Evolutionary conservation across 768 basidiomycete species (phyloP).

Genomic region (Ramaria sp.): DNA sequence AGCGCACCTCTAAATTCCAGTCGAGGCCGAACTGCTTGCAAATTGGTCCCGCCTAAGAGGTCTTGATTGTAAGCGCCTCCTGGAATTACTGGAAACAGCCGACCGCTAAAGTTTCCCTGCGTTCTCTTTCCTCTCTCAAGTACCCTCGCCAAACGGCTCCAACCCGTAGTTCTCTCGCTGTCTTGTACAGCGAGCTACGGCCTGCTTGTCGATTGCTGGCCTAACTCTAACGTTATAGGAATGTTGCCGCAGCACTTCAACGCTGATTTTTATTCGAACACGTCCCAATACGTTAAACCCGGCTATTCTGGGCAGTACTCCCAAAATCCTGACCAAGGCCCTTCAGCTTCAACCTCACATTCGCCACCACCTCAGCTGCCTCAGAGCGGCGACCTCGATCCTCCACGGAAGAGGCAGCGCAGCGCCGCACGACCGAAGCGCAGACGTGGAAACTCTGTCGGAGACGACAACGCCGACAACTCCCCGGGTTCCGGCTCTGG

Average conservation of each 20-base stretch:
- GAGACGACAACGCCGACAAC: constrained; percentile 41
- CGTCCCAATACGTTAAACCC: constrained; percentile 1
- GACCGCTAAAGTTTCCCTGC: neutral
- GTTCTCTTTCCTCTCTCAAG: neutral
- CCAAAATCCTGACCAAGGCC: constrained; percentile 19
- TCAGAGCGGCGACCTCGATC: neutral
- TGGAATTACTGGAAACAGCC: constrained; percentile 1
- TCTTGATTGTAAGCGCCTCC: constrained; percentile 2
- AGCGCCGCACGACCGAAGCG: constrained; percentile 33
- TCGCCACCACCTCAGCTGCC: constrained; percentile 18
- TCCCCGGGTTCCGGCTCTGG: constrained; percentile 8
- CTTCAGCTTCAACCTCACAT: constrained; percentile 26
- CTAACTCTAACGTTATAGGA: neutral
- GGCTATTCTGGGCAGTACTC: constrained; percentile 5
- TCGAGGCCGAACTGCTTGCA: neutral
- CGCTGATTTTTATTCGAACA: constrained; percentile 4
- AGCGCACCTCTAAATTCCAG: neutral
- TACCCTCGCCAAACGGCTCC: neutral
- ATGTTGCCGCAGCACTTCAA: constrained; percentile 9
- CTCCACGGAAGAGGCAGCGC: neutral
- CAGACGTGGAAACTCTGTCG: constrained; percentile 51
- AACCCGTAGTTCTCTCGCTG: neutral
- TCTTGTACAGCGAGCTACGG: neutral
- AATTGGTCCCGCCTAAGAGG: constrained; percentile 5
- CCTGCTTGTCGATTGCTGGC: neutral